Percentiles rank a stretch among this genome's conserved stretches.
These are phyloP conservation scores for Cercospora brassicicola DNA, from an alignment of 2,329 filamentous ascomycete species.

Conservation along the genomic window DNA sequence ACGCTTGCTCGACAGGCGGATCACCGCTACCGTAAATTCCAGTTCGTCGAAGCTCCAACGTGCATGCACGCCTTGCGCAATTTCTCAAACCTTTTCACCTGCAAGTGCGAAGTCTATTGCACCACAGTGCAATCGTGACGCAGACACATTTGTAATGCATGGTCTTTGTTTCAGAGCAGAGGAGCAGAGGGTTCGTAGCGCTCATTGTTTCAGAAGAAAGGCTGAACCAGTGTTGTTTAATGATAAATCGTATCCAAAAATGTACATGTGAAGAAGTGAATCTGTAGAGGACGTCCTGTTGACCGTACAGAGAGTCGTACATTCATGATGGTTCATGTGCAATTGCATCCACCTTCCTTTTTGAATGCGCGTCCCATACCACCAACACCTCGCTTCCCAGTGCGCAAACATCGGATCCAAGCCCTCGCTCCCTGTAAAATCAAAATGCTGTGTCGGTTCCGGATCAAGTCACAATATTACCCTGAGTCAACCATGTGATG, in stretches of 20 bases:
- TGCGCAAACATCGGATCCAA: background rate
- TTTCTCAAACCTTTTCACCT: constrained; percentile 11
- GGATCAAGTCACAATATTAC: background rate
- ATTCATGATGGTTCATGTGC: constrained; percentile 5
- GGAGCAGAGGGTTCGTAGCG: background rate
- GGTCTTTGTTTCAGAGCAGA: background rate
- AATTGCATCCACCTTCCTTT: constrained; percentile 3
- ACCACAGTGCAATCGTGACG: constrained; percentile 12
- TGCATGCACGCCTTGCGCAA: constrained; percentile 21
- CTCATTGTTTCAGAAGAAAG: background rate
- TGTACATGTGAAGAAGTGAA: constrained; percentile 4
- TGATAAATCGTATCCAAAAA: background rate
- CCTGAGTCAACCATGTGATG: background rate
- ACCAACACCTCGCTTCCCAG: constrained; percentile 9
- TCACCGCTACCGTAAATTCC: constrained; percentile 9
- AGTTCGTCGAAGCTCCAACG: constrained; percentile 4
- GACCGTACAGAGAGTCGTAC: constrained; percentile 10
- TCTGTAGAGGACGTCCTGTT: constrained; percentile 2
- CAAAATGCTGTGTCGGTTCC: background rate
- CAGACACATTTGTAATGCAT: background rate
- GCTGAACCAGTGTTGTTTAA: background rate
- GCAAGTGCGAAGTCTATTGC: constrained; percentile 18
- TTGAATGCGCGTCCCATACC: constrained; percentile 9
- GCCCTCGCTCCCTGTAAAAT: background rate
- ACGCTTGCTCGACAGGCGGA: constrained; percentile 2